Percentiles rank a stretch among this genome's conserved stretches.
phyloP scores from a whole-genome alignment of 495 filamentous ascomycete species.

The Cercophora scortea region DNA sequence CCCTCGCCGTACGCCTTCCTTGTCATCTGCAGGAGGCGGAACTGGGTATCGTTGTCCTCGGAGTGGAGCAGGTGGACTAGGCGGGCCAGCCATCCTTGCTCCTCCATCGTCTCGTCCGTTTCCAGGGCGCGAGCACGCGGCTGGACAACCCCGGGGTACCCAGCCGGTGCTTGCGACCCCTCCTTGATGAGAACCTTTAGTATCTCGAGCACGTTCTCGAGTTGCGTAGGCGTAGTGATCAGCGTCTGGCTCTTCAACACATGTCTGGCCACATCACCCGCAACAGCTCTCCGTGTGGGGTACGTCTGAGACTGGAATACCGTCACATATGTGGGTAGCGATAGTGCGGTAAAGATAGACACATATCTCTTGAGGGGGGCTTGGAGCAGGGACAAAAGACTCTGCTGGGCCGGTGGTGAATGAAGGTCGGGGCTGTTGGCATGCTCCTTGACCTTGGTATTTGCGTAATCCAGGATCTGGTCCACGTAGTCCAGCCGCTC shows the following conservation, averaged over 20 bases:
- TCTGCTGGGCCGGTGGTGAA: conserved; percentile 77
- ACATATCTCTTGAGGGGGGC: conserved; percentile 83
- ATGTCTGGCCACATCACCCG: conserved; percentile 73
- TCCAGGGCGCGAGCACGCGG: conserved; percentile 52
- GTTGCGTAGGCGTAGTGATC: conserved; percentile 66
- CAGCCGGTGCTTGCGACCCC: conserved; percentile 73
- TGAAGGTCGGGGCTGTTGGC: conserved; percentile 91
- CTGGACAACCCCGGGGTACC: conserved; percentile 74
- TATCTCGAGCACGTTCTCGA: conserved; percentile 84
- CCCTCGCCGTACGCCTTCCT: conserved; percentile 85
- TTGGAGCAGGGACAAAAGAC: conserved; percentile 78
- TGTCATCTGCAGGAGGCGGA: conserved; percentile 85
- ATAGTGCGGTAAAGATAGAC: conserved; percentile 87
- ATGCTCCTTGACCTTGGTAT: conserved; percentile 79
- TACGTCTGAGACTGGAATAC: conserved; percentile 90
- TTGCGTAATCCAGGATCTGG: conserved; percentile 83
- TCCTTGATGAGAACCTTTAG: conserved; percentile 88
- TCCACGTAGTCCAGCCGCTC: conserved; percentile 90
- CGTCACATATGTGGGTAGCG: conserved; percentile 83
- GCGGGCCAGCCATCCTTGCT: conserved; percentile 92
- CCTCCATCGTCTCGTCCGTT: conserved; percentile 94
- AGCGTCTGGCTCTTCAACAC: conserved; percentile 71
- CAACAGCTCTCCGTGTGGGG: conserved; percentile 81
- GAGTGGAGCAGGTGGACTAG: conserved; percentile 81
- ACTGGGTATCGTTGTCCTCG: conserved; percentile 84